phyloP scores from a whole-genome alignment of 352 stramenopile species.

The Elongisporangium prolatum region DNA sequence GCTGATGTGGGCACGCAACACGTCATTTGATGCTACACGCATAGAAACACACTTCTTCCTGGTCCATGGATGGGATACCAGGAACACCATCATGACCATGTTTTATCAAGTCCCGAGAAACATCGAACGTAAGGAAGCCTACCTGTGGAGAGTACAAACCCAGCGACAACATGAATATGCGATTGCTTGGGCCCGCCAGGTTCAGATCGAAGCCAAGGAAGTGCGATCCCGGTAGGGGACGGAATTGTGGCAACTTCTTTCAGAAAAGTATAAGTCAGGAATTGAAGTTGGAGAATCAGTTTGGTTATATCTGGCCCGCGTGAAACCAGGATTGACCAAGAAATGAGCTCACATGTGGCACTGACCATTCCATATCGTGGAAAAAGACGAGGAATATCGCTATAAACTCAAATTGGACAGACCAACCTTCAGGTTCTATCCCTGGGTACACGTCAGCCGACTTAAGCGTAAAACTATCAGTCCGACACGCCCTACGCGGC shows the following conservation, averaged over 20 bases:
- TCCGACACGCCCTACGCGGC: constrained; percentile 1
- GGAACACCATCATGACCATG: neutral
- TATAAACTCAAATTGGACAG: constrained; percentile 3
- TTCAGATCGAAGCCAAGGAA: no score
- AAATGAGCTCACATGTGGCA: constrained; percentile 18
- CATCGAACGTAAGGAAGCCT: neutral
- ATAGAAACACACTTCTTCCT: constrained; percentile 11
- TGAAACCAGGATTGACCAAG: constrained; percentile 3
- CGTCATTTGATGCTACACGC: constrained; percentile 5
- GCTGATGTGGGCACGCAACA: constrained; percentile 16
- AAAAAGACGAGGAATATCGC: constrained; percentile 9
- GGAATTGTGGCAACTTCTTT: no score
- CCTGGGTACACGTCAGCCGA: constrained; percentile 17
- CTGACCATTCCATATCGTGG: constrained; percentile 12
- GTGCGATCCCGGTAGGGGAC: no score
- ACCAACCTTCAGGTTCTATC: constrained; percentile 9
- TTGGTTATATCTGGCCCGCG: constrained; percentile 5
- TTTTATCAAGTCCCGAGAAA: neutral
- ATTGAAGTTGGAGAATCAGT: neutral
- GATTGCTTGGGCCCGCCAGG: no score
- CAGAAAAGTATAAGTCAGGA: no score
- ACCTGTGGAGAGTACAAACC: constrained; percentile 5
- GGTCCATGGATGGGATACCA: constrained; percentile 9
- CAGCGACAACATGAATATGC: constrained; percentile 5
- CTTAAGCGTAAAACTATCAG: constrained; percentile 5